Evolutionary conservation across 148 eudicot genomes (phyloP).

Genomic region (Arctostaphylos glauca): DNA sequence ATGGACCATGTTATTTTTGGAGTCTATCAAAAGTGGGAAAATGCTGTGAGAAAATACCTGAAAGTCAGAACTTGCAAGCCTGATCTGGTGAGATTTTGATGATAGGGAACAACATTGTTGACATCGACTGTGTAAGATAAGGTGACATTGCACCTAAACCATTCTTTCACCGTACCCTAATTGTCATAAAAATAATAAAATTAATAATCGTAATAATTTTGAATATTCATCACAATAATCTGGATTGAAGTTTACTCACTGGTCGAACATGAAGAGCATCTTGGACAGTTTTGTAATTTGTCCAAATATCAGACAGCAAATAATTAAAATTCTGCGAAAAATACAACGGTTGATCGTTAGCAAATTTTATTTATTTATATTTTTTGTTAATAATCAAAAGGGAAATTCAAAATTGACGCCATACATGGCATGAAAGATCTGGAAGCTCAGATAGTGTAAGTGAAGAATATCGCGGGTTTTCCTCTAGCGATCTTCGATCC

Average conservation of each 20-base stretch:
- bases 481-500: neutral
- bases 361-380: neutral
- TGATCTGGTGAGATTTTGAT: constrained; percentile 14
- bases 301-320: constrained; percentile 18
- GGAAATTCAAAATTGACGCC: neutral
- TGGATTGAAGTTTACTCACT: neutral
- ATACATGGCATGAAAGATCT: constrained; percentile 11
- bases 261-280: constrained; percentile 20
- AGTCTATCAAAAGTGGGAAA: too few species aligned
- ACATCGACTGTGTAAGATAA: constrained; percentile 12
- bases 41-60: constrained; percentile 9
- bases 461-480: neutral
- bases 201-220: neutral
- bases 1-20: too few species aligned
- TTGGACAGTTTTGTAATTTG: constrained; percentile 19
- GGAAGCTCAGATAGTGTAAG: neutral
- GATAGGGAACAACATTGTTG: constrained; percentile 11
- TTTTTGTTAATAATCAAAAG: too few species aligned
- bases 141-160: constrained; percentile 20
- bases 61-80: constrained; percentile 18
- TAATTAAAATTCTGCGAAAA: constrained; percentile 14
- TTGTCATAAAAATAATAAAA: neutral
- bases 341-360: neutral
- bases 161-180: constrained; percentile 16
- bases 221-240: neutral